Base-by-base conservation (phyloP, 352 stramenopile species). In the Pilasporangium apinafurcum region DNA sequence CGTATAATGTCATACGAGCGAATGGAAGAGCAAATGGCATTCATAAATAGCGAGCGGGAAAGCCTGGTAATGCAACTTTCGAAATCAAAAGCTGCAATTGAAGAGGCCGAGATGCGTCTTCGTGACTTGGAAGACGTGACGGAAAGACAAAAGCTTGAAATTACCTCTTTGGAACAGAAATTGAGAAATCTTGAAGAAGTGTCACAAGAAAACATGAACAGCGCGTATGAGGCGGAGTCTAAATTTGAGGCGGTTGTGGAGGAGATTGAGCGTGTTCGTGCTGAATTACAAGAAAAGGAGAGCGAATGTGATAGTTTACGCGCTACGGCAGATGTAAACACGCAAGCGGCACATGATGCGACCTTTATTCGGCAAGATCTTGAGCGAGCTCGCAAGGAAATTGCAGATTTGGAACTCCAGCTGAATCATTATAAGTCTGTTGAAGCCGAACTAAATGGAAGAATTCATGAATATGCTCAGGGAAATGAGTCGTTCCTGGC, bases 101-200 rank as follows among this genome's bases (percentile, higher is more conserved):
- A 18, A 14, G 29, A 51, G 18, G 27, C 34, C 4, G 46, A 48
- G 47, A 5, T 33, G 8, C 33, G 42, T 24, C 31, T 51, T 12
- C 20, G 31, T 5, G 47, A 54, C 10, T 40, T 54, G 38, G 17
- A 51, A 4, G 18, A 37, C 8, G 38, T 46, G 28, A 28, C 10
- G 16, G 47, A 43, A 13, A 44, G 28, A 25, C 62, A 76, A 16
- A 73, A 65, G 37, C 49, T 54, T n/a, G 24, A 48, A 4, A 36
- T 43, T 14, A 31, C 37, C 17, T 59, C 56, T 9, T 44, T 88
- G 5, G 62, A 83, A 47, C 59, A 74, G 20, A 69, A 85, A 47
- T 47, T 86, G 33, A 61, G 68, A 42, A 83, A 86, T 35, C 49
- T 88, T n/a, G 70, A 84, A 30, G 72, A 76, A 27, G 70, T 75